Base-by-base conservation (phyloP, 2,329 filamentous ascomycete genomes). In the Coniochaeta sp. region DNA sequence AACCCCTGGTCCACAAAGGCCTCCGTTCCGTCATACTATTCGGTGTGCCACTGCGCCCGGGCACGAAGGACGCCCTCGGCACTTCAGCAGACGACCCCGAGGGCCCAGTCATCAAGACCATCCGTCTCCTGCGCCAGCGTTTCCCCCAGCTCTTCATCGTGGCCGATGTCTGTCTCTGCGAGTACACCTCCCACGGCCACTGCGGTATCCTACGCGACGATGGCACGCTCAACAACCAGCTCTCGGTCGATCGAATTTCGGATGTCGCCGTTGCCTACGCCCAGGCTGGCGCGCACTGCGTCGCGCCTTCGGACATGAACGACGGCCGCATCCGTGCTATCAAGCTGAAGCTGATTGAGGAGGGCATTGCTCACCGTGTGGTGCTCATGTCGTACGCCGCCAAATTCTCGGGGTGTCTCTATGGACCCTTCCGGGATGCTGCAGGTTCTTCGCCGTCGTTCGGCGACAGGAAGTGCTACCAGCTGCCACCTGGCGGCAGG, bases 181-280 rank as follows among this genome's bases (percentile, higher is more conserved):
- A 99, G 77, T 99, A 99, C 78, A 99, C 95, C 0, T 95, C 90
- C 7, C 95, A 99, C 74, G 95, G 95, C 52, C 95, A 99, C 79
- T 99, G 95, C 72, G 95, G 95, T 59, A 97, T 99, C 67, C 82
- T 99, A 54, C 87, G 92, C 61, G 92, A 97, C 66, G 95, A 99
- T 72, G 92, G 92, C 64, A 89, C 87, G 64, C 82, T 99, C 62
- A 96, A 98, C 82, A 98, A 99, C 72, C 86, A 88, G 64, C 84
- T 96, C 55, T 96, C 92, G 3, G 92, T 98, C 9, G 93, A 98
- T 71, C 89, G 95, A 63, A 93, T 99, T 67, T 93, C 90, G 3
- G 93, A 98, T 72, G 93, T 98, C n/a, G 93, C 95, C n/a, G 82
- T 98, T 65, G 91, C 93, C 36, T 99, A 99, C 72, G 95, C 95